Evolutionary conservation across 1,284 basidiomycete species (phyloP).

Genomic region (Apiotrichum akiyoshidainum): DNA sequence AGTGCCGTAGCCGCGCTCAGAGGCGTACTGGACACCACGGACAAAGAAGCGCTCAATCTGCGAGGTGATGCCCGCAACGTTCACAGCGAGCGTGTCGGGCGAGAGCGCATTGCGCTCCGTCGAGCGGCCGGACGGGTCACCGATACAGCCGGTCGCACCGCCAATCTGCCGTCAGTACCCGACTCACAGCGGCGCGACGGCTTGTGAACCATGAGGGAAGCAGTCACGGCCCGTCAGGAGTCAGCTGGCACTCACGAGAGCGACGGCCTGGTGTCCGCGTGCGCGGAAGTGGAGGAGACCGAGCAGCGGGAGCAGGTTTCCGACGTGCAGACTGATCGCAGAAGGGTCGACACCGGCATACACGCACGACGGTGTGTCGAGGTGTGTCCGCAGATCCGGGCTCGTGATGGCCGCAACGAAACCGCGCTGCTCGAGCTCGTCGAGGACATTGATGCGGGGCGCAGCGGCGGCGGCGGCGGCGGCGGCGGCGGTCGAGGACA

Average conservation of each 20-base stretch:
- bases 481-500: too few relatives aligned
- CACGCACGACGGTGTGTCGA: constrained; percentile 55
- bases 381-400: constrained; percentile 35
- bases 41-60: constrained; percentile 72
- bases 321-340: constrained; percentile 82
- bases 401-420: constrained; percentile 52
- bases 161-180: constrained; percentile 64
- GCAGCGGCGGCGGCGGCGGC: too few relatives aligned
- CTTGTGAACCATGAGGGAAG: too few relatives aligned
- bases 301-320: constrained; percentile 86
- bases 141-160: constrained; percentile 92
- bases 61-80: constrained; percentile 64
- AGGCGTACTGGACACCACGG: constrained; percentile 63
- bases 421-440: constrained; percentile 51
- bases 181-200: neutral
- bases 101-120: constrained; percentile 75
- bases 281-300: constrained; percentile 81
- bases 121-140: constrained; percentile 87
- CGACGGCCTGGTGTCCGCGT: constrained; percentile 74
- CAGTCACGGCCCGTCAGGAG: neutral
- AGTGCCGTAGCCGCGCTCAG: constrained; percentile 28
- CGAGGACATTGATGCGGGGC: neutral
- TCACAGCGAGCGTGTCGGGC: constrained; percentile 60
- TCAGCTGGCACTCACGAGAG: constrained; percentile 60
- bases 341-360: constrained; percentile 94